Evolutionary conservation across 306 rosid species (phyloP).

Genomic region (Medicago lupulina): DNA sequence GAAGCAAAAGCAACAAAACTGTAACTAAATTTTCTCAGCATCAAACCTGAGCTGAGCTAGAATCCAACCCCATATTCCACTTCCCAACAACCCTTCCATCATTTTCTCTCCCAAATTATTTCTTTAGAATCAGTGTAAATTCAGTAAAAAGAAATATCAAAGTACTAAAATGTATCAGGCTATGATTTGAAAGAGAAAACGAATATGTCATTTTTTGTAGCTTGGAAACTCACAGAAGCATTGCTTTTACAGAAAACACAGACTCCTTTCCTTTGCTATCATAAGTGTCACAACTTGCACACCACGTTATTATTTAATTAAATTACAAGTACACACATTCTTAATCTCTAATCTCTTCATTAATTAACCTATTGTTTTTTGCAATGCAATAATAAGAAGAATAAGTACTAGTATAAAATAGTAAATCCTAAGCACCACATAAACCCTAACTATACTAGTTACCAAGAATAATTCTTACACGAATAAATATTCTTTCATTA

Average conservation of each 20-base stretch:
- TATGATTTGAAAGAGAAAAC: conserved; percentile 37
- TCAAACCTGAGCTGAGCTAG: conserved; percentile 24
- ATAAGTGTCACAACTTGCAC: conserved; percentile 40
- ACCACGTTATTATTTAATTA: conserved; percentile 23
- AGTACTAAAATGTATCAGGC: conserved; percentile 6
- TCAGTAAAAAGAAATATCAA: conserved; percentile 17
- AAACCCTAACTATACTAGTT: too few relatives aligned
- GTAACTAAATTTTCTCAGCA: conserved; percentile 39
- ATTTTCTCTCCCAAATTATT: conserved; percentile 38
- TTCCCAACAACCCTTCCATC: conserved; percentile 47
- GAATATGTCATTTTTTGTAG: conserved; percentile 56
- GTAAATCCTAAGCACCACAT: too few relatives aligned
- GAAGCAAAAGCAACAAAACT: conserved; percentile 4
- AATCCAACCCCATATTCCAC: conserved; percentile 43
- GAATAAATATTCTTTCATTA: too few relatives aligned
- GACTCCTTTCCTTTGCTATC: conserved; percentile 45
- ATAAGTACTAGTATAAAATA: too few relatives aligned
- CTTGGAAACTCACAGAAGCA: conserved; percentile 63
- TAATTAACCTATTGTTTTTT: conserved; percentile 29
- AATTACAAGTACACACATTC: conserved; percentile 13
- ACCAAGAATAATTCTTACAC: too few relatives aligned
- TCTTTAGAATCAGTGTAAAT: conserved; percentile 68
- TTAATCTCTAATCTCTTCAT: conserved; percentile 42
- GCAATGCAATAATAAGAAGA: not conserved
- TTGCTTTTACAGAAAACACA: conserved; percentile 56